phyloP scores from a whole-genome alignment of 108 stramenopile genomes.

The Cyclotella sp. region DNA sequence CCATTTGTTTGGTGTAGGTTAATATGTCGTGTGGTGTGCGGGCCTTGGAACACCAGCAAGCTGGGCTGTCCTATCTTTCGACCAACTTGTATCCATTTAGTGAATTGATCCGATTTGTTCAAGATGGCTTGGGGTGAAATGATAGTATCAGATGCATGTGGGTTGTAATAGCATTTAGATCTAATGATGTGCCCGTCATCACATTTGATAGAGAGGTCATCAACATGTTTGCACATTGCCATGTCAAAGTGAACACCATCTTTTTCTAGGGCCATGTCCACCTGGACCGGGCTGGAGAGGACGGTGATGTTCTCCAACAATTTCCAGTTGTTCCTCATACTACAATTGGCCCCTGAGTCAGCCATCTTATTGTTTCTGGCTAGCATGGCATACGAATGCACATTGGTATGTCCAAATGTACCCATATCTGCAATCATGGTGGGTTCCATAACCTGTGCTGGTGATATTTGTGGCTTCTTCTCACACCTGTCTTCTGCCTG shows the following conservation, averaged over 20 bases:
- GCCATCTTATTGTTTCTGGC: neutral
- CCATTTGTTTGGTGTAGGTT: neutral
- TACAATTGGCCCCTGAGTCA: neutral
- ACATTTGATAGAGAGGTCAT: neutral
- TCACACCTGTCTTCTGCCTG: neutral
- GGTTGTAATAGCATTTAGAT: neutral
- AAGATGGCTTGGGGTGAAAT: conserved; percentile 5
- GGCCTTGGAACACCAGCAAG: neutral
- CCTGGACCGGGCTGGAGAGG: neutral
- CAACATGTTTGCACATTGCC: neutral
- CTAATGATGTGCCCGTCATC: neutral
- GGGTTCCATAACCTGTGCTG: neutral
- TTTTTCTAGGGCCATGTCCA: neutral
- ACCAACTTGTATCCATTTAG: neutral
- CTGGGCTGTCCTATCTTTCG: neutral
- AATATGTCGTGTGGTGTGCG: neutral
- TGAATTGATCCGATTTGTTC: neutral
- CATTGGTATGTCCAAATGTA: neutral
- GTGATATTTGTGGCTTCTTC: neutral
- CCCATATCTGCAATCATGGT: neutral
- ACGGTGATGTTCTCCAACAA: neutral
- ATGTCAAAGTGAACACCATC: neutral
- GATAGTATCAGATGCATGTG: neutral
- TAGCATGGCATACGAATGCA: no score
- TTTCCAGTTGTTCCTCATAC: neutral